Conservation (phyloP, 2,329 filamentous ascomycete species). For the Cordyceps cicadae region DNA sequence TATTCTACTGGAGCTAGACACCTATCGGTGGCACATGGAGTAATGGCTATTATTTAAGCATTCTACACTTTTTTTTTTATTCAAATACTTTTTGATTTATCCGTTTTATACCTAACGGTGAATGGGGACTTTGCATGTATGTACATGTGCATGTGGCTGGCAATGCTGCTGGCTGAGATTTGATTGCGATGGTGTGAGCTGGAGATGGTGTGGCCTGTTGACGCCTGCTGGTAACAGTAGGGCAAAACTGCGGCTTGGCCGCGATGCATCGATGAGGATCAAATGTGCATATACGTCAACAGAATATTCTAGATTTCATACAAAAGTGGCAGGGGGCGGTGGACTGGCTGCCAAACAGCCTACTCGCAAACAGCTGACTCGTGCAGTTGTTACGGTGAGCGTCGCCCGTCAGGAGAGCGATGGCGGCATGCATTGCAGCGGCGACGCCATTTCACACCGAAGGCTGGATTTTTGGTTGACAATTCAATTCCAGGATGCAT, state of each 20-base stretch:
- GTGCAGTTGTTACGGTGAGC: not conserved
- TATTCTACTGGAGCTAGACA: conserved; percentile 12
- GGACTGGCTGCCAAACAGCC: not conserved
- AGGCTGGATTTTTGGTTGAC: not conserved
- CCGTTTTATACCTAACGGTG: too few species aligned
- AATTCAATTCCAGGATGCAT: not conserved
- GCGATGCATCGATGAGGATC: not conserved
- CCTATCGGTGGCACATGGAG: not conserved
- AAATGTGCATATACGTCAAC: not conserved
- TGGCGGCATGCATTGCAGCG: not conserved
- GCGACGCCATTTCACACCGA: not conserved
- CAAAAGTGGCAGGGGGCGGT: not conserved
- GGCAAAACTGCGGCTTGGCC: not conserved
- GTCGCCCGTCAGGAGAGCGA: not conserved
- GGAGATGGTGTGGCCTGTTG: not conserved
- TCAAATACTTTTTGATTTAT: not conserved
- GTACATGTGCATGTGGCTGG: too few species aligned
- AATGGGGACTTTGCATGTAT: too few species aligned
- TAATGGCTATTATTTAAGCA: not conserved
- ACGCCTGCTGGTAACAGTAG: not conserved
- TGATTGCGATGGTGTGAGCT: not conserved
- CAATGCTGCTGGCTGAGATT: too few species aligned
- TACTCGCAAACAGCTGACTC: conserved; percentile 8
- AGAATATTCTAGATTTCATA: not conserved
- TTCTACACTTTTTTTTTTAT: not conserved